Evolutionary conservation across 257 asterid species (phyloP), one percentile per base, ranked within the genome.

Genomic region (Primulina tabacum): DNA sequence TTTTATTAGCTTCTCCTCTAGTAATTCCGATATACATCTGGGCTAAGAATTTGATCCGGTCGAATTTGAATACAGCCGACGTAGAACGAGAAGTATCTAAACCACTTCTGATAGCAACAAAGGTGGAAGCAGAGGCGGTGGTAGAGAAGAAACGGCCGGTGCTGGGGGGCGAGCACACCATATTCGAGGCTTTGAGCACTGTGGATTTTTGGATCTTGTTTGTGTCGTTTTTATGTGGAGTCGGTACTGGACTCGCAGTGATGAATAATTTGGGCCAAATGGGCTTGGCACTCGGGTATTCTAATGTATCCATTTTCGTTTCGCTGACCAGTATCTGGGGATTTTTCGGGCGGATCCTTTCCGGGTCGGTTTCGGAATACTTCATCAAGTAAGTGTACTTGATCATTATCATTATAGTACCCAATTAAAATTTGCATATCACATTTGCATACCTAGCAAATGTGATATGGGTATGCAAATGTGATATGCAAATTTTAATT

Each of bases 291-390:
- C 87, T 94, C 64, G 99, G 99, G 38, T 88, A 91, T 43, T 38
- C 81, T 32, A 97, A 94, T 60, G 97, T 94, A 37, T 94, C 99
- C 80, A 85, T 94, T 9, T 94, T 94, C 73, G 97, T 94, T 30
- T 94, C 99, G 1, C 81, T 94, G 8, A 91, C 89, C 1, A 94
- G 99, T 79, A 94, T 94, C 38, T 90, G 96, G 96, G 99, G 99
- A 38, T 93, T 93, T 63, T 93, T 93, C 62, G 98, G 98, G 1
- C 90, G 98, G 65, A 93, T 93, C 72, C 21, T 81, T 3, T 94
- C 99, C 66, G 99, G 97, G n/a, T 79, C 88, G 74, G 76, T 85
- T 12, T 94, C 99, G 0, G 99, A 94, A 68, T 84, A 86, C 83
- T 94, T 89, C 79, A 76, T 94, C 89, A 94, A 82, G 99, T 91